phyloP scores from a whole-genome alignment of 179 eudicot genomes.

The Corrigiola litoralis region DNA sequence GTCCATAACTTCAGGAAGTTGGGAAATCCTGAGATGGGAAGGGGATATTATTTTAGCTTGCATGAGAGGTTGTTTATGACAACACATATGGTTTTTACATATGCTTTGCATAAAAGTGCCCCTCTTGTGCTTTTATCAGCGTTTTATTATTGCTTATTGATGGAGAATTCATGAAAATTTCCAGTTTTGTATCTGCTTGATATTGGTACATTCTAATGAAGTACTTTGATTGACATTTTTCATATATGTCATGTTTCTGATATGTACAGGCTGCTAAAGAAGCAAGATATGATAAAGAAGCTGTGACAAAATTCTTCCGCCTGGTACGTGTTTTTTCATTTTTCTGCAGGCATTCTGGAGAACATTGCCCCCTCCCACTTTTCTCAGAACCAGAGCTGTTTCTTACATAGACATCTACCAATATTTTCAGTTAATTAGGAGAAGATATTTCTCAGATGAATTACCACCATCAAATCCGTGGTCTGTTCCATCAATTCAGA shows the following conservation, averaged over 20 bases:
- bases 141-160: too few species aligned
- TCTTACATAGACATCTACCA: constrained; percentile 2
- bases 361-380: neutral
- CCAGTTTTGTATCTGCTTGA: too few species aligned
- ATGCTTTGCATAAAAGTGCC: too few species aligned
- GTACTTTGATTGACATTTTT: neutral
- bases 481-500: constrained; percentile 49
- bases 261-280: constrained; percentile 90
- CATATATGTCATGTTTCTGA: too few species aligned
- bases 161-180: too few species aligned
- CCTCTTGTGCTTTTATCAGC: too few species aligned
- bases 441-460: constrained; percentile 91
- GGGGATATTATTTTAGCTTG: too few species aligned
- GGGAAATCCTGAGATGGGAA: too few species aligned
- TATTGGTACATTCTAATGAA: too few species aligned
- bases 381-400: neutral
- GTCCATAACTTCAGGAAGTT: too few species aligned
- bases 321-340: constrained; percentile 47
- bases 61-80: too few species aligned
- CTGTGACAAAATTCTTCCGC: constrained; percentile 78
- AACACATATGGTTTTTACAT: too few species aligned
- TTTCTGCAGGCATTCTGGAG: constrained; percentile 5
- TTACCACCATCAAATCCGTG: constrained; percentile 66
- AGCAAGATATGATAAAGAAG: constrained; percentile 96
- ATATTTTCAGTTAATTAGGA: constrained; percentile 75